Percentiles rank a stretch among this genome's conserved stretches.
phyloP scores from a whole-genome alignment of 2,329 filamentous ascomycete genomes.

The Trichophyton verrucosum region DNA sequence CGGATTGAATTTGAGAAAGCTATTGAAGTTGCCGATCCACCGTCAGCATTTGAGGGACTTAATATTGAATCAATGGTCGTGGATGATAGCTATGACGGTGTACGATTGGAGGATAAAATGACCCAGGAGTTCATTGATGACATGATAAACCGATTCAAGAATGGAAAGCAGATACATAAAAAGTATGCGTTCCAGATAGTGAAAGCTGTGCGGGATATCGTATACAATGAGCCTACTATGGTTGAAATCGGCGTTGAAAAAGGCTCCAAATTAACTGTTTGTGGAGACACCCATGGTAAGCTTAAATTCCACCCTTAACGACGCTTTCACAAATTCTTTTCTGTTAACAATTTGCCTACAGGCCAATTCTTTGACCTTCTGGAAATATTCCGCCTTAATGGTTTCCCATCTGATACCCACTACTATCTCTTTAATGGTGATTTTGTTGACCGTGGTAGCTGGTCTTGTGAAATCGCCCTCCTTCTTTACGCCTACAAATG shows the following conservation, averaged over 20 bases:
- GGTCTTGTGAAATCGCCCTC: slow-evolving; percentile 94
- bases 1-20: slow-evolving; percentile 86
- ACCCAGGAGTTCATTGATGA: slow-evolving; percentile 94
- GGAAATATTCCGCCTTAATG: slow-evolving; percentile 89
- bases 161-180: slow-evolving; percentile 82
- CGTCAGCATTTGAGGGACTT: slow-evolving; percentile 80
- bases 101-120: slow-evolving; percentile 64
- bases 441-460: slow-evolving; percentile 93
- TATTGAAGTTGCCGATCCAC: slow-evolving; percentile 84
- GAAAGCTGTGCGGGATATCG: slow-evolving; percentile 73
- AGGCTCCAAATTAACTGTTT: slow-evolving; percentile 75
- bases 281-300: slow-evolving; percentile 88
- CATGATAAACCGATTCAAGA: slow-evolving; percentile 93
- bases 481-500: slow-evolving; percentile 95
- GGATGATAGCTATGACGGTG: slow-evolving; percentile 76
- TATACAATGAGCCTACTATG: slow-evolving; percentile 92
- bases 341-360: slow-evolving; percentile 24
- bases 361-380: slow-evolving; percentile 96
- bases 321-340: neutral
- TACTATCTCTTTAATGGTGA: slow-evolving; percentile 97
- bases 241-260: slow-evolving; percentile 76
- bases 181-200: slow-evolving; percentile 99
- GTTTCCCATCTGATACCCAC: slow-evolving; percentile 70
- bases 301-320: neutral
- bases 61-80: slow-evolving; percentile 77